Evolutionary conservation across 2,329 filamentous ascomycete species (phyloP), one percentile per base, ranked within the genome.

Genomic region (Cercospora canescens): DNA sequence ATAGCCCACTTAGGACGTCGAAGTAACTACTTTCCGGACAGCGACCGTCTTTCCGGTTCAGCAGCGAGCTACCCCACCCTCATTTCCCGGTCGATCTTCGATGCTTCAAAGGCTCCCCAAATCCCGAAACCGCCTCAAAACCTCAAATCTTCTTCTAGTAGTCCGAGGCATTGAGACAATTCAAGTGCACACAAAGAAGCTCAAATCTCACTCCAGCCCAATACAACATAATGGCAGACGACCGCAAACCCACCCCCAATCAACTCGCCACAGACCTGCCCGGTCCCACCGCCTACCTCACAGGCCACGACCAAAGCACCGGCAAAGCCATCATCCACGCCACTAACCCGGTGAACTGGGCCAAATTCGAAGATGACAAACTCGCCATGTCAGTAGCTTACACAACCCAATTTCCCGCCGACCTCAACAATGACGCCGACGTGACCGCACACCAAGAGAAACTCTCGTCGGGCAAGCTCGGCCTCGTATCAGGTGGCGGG

Each of bases 301-400:
- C 77, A 3, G 76, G 76, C 39, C 77, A 78, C 66, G 69, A 77
- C 39, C 57, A 72, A 6, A 67, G 56, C 11, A 59, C 69, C 11
- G 76, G 75, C 60, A 76, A 78, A 70, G 76, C 77, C 16, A 73
- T 78, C 56, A 61, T 78, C 32, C 74, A 77, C 66, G 72, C 74
- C 55, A 59, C 56, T 2, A 70, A 75, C 12, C 76, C 76, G 14
- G 72, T 76, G 11, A 64, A 72, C 26, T 78, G 75, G 75, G 68
- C 67, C 71, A 69, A 67, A 70, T 73, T 79, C 76, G 73, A 79
- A 74, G 67, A 76, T n/a, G 80, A 83, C 68, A 80, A 81, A 41
- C 80, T 83, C 35, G 78, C 77, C 16, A 86, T 86, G 74, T 78
- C 78, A 18, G 81, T 86, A 30, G 80, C 79, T 66, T 87, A 85